Evolutionary conservation across 805 yeast species (phyloP), one percentile per base, ranked within the genome.

Genomic region (Saturnispora ahearnii): DNA sequence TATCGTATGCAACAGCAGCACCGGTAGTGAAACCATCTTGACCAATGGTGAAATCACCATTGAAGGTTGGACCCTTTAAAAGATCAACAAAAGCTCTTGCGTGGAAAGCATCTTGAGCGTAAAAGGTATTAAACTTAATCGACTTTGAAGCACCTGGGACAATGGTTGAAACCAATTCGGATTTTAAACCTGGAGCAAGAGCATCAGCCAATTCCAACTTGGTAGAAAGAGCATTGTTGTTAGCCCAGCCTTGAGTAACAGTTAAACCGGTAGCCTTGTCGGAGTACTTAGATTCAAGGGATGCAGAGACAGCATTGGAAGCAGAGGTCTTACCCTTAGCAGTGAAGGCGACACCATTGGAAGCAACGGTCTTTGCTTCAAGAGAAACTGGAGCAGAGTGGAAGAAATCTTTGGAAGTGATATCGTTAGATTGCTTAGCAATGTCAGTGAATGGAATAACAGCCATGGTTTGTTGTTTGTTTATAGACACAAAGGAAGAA

Each of bases 1-100:
- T 87, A 75, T 93, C 98, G 78, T 93, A 93, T 63, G 96, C 93
- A 67, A 91, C 81, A 76, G 93, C 96, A 60, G 90, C 95, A 74
- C 99, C 99, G 62, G 91, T 91, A 60, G 95, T 82, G 79, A 89
- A 84, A 62, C 96, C 96, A 63, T 89, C 96, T 74, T 87, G 95
- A 65, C 96, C 95, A 64, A 90, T 80, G 57, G 96, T 82, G 67
- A 88, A 78, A 73, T 93, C 96, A 73, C 97, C 97, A 60, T 87
- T 82, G 71, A 95, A 93, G 60, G 85, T 77, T 61, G 98, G 96
- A 61, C 96, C 96, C 79, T 91, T 90, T 69, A 90, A 78, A 67
- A 91, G 76, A 73, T 93, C 97, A 62, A 93, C 88, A 74, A 87
- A 87, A 62, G 90, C 95, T 74, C 96, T 83, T 62, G 96, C 95